Base-by-base conservation (phyloP, 2,329 filamentous ascomycete genomes). In the Microsporum canis region DNA sequence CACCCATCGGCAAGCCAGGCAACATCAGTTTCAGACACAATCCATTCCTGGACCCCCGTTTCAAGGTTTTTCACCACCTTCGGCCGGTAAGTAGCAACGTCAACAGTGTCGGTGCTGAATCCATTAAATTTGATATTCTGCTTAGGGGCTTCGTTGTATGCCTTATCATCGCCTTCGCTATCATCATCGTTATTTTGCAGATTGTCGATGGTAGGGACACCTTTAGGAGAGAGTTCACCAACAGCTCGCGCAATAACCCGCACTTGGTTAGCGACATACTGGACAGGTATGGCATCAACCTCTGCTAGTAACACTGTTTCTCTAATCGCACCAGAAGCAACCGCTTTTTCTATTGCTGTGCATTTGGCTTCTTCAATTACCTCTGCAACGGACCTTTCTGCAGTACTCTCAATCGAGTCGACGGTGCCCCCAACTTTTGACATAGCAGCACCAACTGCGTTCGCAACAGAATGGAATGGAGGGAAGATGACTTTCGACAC, bases 401-500 rank as follows among this genome's bases (percentile, higher is more conserved):
- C 72, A 10, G 75, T 67, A 12, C 78, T 75, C 65, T 79, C 73
- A 12, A 82, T 77, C 0, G 77, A 71, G 59, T 83, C 80, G 1
- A 82, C 71, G 4, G 77, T 75, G 1, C 79, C 80, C 2, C 77
- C 78, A 0, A 82, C 76, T 57, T 79, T 79, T 1, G 79, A 79
- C 43, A 82, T 81, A 0, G 82, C 82, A 0, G 82, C 82, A 8
- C 82, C 82, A 1, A 84, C 78, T 0, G 82, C 82, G 67, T 84
- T 84, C 5, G 82, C 82, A 1, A 80, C 80, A 53, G 79, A 79
- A 31, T 80, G 74, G 57, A 77, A 79, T 1, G 76, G 73, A 0
- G 81, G 82, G 4, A 75, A 71, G 10, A 79, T 77, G 57, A 80
- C 75, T 63, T 78, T 72, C 10, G 75, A 75, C 0, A 81, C 80